Base-by-base conservation (phyloP, 1,139 yeast genomes). In the Hansenula anomala region DNA sequence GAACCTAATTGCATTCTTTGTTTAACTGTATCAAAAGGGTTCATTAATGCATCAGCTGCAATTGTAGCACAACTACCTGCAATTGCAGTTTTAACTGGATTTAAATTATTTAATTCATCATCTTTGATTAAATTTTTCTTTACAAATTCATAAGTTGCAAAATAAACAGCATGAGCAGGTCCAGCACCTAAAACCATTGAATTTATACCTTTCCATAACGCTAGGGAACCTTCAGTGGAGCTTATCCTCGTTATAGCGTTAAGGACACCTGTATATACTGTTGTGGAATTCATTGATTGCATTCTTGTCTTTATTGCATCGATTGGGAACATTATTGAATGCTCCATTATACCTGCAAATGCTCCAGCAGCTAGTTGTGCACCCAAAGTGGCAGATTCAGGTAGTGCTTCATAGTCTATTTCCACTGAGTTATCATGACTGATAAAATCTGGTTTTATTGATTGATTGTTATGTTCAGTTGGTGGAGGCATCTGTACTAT, bases 151-250 rank as follows among this genome's bases (percentile, higher is more conserved):
- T 90, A 94, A 8, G 95, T 96, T n/a, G 92, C 84, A 63, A 90
- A 92, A 64, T 94, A 94, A 14, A 94, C 86, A 1, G 98, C 98
- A 65, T 92, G 99, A 10, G 98, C 97, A 2, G 99, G 99, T 6
- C 98, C 99, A n/a, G 99, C 97, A 32, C 99, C 99, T 47, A 92
- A 60, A 11, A 90, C 80, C 47, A 94, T 96, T 2, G 96, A 86
- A 14, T 92, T 81, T 26, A 92, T 89, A 43, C 99, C 99, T 57
- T 95, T 73, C 96, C 97, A 92, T 33, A 90, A 73, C 1, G 96
- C 86, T 42, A 78, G 61, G 4, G 94, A 86, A 2, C 98, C 98
- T 61, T 92, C 98, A n/a, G 85, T 72, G 14, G 96, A 77, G 16
- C 89, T 73, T 42, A 92, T 89, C 52, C 75, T 74, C 18, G 88